Evolutionary conservation across 148 eudicot genomes (phyloP).

Genomic region (Silene uniflora): DNA sequence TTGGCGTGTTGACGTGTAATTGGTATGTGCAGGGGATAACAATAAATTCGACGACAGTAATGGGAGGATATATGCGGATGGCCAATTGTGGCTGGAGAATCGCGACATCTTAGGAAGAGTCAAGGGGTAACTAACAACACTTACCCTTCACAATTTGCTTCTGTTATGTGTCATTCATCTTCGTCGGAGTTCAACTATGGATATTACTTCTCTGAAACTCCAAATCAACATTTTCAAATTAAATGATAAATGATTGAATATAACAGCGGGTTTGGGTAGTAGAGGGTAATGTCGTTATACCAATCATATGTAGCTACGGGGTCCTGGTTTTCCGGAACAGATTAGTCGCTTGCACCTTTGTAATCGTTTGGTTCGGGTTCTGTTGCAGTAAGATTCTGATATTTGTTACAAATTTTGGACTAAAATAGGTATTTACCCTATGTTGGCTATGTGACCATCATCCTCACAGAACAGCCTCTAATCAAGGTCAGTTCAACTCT

Average conservation of each 20-base stretch:
- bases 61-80: constrained; percentile 31
- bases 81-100: constrained; percentile 31
- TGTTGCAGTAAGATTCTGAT: background rate
- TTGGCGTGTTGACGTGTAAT: background rate
- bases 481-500: constrained; percentile 25
- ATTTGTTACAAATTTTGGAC: constrained; percentile 1
- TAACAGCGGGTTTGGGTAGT: no score
- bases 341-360: no score
- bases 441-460: constrained; percentile 49
- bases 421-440: constrained; percentile 30
- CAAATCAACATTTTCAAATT: no score
- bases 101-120: constrained; percentile 31
- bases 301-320: no score
- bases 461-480: constrained; percentile 55
- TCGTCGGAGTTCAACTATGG: no score
- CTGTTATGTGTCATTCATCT: no score
- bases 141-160: no score
- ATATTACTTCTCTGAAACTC: no score
- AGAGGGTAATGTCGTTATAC: no score
- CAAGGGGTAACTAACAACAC: constrained; percentile 22
- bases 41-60: constrained; percentile 22
- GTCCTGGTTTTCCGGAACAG: no score
- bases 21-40: constrained; percentile 20
- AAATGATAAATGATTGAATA: no score
- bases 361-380: no score